Conservation (phyloP, 371 early-diverging fungal genomes). For the Cladochytrium tenue region DNA sequence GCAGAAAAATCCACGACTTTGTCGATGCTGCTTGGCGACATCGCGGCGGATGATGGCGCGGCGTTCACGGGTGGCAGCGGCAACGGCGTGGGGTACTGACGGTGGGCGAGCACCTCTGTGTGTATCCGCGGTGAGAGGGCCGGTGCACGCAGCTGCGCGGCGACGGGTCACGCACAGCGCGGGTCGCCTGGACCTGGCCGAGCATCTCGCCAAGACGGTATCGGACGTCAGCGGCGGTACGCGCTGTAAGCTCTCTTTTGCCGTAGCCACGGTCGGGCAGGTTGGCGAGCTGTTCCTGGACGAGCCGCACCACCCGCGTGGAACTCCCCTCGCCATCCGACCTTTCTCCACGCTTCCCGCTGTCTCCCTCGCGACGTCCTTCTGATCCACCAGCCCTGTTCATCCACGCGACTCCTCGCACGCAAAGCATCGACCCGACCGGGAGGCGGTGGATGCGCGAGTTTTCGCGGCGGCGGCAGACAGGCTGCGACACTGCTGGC, state of each 20-base stretch:
- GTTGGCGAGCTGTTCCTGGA: slow-evolving; percentile 38
- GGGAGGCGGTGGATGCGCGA: slow-evolving; percentile 12
- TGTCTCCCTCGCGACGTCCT: too few species aligned
- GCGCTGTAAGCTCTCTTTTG: slow-evolving; percentile 30
- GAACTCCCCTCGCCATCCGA: neutral
- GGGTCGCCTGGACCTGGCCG: neutral
- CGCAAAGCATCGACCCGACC: slow-evolving; percentile 18
- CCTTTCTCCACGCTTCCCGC: too few species aligned
- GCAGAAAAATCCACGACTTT: slow-evolving; percentile 22
- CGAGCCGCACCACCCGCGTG: slow-evolving; percentile 36
- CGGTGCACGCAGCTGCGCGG: neutral
- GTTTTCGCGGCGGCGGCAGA: slow-evolving; percentile 4
- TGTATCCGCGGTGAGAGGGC: slow-evolving; percentile 14
- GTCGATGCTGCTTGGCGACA: slow-evolving; percentile 19
- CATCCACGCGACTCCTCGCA: slow-evolving; percentile 6
- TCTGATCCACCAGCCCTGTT: slow-evolving; percentile 20
- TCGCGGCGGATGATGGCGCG: slow-evolving; percentile 6
- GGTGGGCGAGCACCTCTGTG: slow-evolving; percentile 15
- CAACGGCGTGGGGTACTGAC: slow-evolving; percentile 18
- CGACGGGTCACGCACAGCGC: slow-evolving; percentile 12
- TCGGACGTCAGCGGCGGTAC: slow-evolving; percentile 29
- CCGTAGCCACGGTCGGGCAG: slow-evolving; percentile 31
- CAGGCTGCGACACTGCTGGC: slow-evolving; percentile 25
- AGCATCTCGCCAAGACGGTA: slow-evolving; percentile 35
- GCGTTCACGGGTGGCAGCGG: slow-evolving; percentile 18